Percentiles rank a stretch among this genome's conserved stretches.
These are phyloP conservation scores for Cyclotella sp. DNA, from an alignment of 108 stramenopile genomes.

Conservation along the genomic window DNA sequence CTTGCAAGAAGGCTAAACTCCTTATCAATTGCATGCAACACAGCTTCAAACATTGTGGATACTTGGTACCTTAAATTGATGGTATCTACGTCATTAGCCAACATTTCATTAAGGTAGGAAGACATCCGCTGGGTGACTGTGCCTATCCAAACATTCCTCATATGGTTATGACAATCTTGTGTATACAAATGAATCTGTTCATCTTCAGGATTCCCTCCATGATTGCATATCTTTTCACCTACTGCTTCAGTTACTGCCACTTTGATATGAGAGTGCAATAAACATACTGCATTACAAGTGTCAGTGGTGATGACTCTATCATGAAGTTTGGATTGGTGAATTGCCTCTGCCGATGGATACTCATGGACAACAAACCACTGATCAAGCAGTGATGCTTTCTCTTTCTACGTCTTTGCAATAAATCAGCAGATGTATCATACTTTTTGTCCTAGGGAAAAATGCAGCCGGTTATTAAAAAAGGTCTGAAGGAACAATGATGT, in stretches of 20 bases:
- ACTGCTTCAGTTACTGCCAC: no score
- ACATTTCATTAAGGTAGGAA: no score
- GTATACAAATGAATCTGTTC: no score
- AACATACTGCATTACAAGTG: no score
- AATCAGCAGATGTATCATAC: conserved; percentile 9
- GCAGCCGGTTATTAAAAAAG: conserved; percentile 9
- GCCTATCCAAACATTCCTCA: no score
- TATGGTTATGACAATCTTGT: no score
- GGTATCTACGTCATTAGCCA: conserved; percentile 1
- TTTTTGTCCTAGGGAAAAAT: conserved; percentile 6
- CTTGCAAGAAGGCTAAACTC: conserved; percentile 17
- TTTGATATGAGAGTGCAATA: no score
- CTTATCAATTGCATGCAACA: conserved; percentile 14
- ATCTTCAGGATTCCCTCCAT: no score
- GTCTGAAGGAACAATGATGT: not conserved
- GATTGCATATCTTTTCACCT: no score
- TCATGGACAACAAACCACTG: conserved; percentile 6
- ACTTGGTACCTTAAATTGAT: conserved; percentile 1
- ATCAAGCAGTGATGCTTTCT: conserved; percentile 5
- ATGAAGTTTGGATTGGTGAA: not conserved
- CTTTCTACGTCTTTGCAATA: conserved; percentile 1
- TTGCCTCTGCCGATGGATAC: not conserved
- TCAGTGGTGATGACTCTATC: not conserved
- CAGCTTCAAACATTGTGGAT: not conserved
- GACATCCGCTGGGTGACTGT: no score